Evolutionary conservation across 108 stramenopile species (phyloP).

Genomic region (Pseudonitzschia delicatissima): DNA sequence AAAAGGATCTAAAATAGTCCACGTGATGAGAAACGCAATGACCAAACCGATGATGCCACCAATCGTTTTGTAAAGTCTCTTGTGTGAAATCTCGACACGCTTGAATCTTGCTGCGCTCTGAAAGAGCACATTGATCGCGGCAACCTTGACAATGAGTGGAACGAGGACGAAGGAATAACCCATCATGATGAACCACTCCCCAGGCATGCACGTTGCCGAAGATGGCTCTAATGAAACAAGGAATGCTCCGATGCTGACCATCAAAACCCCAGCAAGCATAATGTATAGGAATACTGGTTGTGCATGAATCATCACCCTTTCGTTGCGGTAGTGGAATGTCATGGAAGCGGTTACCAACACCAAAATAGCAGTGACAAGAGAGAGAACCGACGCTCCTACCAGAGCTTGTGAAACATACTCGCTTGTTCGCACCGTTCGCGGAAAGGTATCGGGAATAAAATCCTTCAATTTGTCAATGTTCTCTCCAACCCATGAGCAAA

Average conservation of each 20-base stretch:
- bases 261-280: slow-evolving; percentile 25
- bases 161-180: slow-evolving; percentile 41
- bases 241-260: slow-evolving; percentile 33
- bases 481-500: slow-evolving; percentile 32
- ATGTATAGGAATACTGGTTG: slow-evolving; percentile 31
- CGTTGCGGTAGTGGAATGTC: slow-evolving; percentile 13
- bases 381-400: slow-evolving; percentile 9
- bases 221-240: slow-evolving; percentile 8
- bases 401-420: not conserved
- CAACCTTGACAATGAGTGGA: slow-evolving; percentile 41
- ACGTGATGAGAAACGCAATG: slow-evolving; percentile 24
- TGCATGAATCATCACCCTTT: slow-evolving; percentile 32
- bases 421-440: slow-evolving; percentile 2
- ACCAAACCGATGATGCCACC: slow-evolving; percentile 11
- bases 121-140: slow-evolving; percentile 33
- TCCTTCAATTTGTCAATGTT: slow-evolving; percentile 20
- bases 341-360: not conserved
- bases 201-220: slow-evolving; percentile 18
- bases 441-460: slow-evolving; percentile 26
- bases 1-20: slow-evolving; percentile 35
- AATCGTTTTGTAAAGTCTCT: slow-evolving; percentile 21
- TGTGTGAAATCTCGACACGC: slow-evolving; percentile 22
- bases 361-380: slow-evolving; percentile 3
- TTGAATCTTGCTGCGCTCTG: slow-evolving; percentile 20
- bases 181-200: slow-evolving; percentile 32